A percentile compares a stretch with the other conserved stretches of the same genome.
phyloP scores from a whole-genome alignment of 805 yeast species.

The Blastobotrys muscicola region DNA sequence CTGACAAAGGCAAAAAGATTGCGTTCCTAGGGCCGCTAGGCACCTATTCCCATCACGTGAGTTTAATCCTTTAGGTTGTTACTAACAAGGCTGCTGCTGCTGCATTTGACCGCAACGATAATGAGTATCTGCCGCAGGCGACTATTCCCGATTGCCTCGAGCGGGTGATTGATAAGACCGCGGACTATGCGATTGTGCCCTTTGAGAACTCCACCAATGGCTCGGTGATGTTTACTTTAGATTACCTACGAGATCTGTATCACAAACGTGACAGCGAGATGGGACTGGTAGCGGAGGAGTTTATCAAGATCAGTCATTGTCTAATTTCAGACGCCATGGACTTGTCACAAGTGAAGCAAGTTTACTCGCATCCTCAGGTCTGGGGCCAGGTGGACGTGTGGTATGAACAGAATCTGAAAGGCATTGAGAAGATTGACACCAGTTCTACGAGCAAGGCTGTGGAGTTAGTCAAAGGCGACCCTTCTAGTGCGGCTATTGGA shows the following conservation, averaged over 20 bases:
- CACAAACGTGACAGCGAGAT: constrained; percentile 22
- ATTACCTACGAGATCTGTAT: constrained; percentile 51
- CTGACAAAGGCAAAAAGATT: constrained; percentile 9
- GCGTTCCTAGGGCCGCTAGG: constrained; percentile 87
- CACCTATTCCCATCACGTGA: constrained; percentile 82
- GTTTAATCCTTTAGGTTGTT: constrained; percentile 8
- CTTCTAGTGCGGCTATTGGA: constrained; percentile 59
- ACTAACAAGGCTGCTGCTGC: constrained; percentile 39
- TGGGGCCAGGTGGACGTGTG: constrained; percentile 85
- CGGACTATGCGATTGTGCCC: constrained; percentile 75
- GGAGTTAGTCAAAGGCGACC: constrained; percentile 40
- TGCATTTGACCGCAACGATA: constrained; percentile 24
- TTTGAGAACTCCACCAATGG: constrained; percentile 94
- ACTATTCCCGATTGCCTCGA: constrained; percentile 49
- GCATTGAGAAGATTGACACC: constrained; percentile 49
- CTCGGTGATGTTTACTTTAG: constrained; percentile 79
- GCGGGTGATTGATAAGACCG: constrained; percentile 35
- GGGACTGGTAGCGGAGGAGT: constrained; percentile 64
- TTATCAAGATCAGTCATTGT: constrained; percentile 75
- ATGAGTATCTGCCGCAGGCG: constrained; percentile 17
- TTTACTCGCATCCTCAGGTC: constrained; percentile 94
- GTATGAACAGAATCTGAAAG: constrained; percentile 29
- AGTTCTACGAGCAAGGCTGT: constrained; percentile 85
- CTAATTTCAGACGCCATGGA: constrained; percentile 38
- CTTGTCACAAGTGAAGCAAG: constrained; percentile 38